Evolutionary conservation across 495 filamentous ascomycete genomes (phyloP).

Genomic region (Tricharina praecox): DNA sequence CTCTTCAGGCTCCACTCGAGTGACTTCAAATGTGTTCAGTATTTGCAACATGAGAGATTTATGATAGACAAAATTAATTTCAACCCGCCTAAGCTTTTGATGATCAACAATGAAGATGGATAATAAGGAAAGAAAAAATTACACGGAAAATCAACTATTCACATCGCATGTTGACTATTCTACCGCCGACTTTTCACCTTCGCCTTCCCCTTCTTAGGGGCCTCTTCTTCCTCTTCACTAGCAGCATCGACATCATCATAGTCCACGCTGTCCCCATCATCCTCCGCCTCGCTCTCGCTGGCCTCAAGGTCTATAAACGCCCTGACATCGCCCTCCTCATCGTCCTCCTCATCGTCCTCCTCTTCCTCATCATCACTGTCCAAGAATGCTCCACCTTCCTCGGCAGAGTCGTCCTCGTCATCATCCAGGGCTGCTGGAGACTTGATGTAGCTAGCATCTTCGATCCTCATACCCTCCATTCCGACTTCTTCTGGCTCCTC

Average conservation of each 20-base stretch:
- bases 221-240: conserved; percentile 26
- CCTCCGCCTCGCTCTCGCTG: conserved; percentile 20
- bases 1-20: too few species aligned
- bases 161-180: neutral
- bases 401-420: conserved; percentile 30
- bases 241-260: conserved; percentile 28
- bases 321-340: conserved; percentile 29
- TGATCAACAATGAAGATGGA: neutral
- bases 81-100: conserved; percentile 1
- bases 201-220: conserved; percentile 12
- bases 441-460: conserved; percentile 26
- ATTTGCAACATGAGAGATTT: too few species aligned
- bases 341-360: conserved; percentile 29
- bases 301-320: conserved; percentile 13
- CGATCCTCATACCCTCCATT: conserved; percentile 26
- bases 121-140: neutral
- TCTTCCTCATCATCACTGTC: conserved; percentile 30
- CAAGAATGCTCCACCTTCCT: conserved; percentile 23
- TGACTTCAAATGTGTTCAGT: too few species aligned
- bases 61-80: neutral
- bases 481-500: conserved; percentile 30
- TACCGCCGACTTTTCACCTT: neutral
- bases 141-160: neutral
- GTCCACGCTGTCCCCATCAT: conserved; percentile 29
- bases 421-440: conserved; percentile 23